Evolutionary conservation across 1,284 basidiomycete genomes (phyloP), one percentile per base, ranked within the genome.

Genomic region (Cutaneotrichosporon cavernicola): DNA sequence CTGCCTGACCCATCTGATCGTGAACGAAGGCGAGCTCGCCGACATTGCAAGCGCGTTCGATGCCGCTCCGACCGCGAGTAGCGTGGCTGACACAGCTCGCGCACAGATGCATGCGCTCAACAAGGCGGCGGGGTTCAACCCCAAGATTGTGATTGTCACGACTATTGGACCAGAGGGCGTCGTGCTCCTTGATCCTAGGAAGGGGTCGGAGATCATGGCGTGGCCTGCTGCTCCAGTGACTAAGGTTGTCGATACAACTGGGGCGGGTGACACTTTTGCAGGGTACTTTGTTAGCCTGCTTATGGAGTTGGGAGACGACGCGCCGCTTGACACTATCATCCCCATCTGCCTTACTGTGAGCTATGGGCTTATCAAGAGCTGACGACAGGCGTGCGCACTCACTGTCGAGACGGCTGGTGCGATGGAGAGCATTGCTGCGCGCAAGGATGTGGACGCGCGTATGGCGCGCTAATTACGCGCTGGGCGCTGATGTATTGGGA

Each of bases 11-110:
- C 84, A 84, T 79, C 75, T 86, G 26, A 76, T 85, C 31, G 81
- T 86, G 46, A 86, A 86, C 69, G 81, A 85, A 65, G 84, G 83
- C 22, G 85, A 86, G 66, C 65, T 73, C 11, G 68, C 63, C n/a
- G 72, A 69, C 60, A 70, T 76, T 13, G 65, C 72, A 9, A 10
- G 36, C 11, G 72, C 71, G 21, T 72, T 73, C 53, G 56, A 32
- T 26, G 56, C 61, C 18, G 46, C 53, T 4, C 55, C 47, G 13
- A 63, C 47, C 30, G 55, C 34, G 8, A 38, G 36, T 34, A 53
- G 32, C 50, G 60, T 61, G 13, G 60, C 60, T 14, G 64, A 57
- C 11, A 49, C 34, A 5, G 60, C 60, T 5, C 58, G n/a, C 18
- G 52, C 36, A 18, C 56, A 58, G 52, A 65, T 65, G 64, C 43